A percentile compares a stretch with the other conserved stretches of the same genome.
These are phyloP conservation scores for Coemansia sp. DNA, from an alignment of 192 early-diverging fungal genomes.

Conservation along the genomic window DNA sequence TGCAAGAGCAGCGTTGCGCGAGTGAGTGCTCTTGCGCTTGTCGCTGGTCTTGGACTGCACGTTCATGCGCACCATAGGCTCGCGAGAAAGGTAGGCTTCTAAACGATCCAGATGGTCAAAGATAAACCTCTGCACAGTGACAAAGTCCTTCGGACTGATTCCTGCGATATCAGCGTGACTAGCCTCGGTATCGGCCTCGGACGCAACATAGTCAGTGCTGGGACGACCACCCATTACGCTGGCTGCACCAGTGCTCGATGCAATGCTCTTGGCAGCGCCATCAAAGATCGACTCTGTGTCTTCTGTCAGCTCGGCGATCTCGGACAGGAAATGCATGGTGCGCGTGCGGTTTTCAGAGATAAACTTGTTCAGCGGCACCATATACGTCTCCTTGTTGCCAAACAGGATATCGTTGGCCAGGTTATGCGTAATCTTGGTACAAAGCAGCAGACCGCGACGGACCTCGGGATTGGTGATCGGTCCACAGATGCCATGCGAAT, in stretches of 20 bases:
- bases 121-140: conserved; percentile 66
- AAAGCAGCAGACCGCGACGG: conserved; percentile 83
- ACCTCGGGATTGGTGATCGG: conserved; percentile 69
- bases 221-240: conserved; percentile 20
- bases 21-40: conserved; percentile 35
- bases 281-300: conserved; percentile 50
- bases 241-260: conserved; percentile 32
- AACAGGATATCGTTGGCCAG: conserved; percentile 95
- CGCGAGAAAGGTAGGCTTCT: conserved; percentile 65
- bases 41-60: conserved; percentile 38
- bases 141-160: conserved; percentile 54
- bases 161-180: conserved; percentile 23
- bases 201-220: conserved; percentile 35
- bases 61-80: conserved; percentile 54
- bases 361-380: conserved; percentile 90
- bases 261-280: conserved; percentile 40
- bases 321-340: conserved; percentile 77
- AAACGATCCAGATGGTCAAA: conserved; percentile 72
- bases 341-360: conserved; percentile 79
- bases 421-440: conserved; percentile 96
- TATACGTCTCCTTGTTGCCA: conserved; percentile 92
- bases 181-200: conserved; percentile 32
- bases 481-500: conserved; percentile 73
- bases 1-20: conserved; percentile 11
- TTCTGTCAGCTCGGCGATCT: conserved; percentile 66